These are phyloP conservation scores for Parastagonospora avenae DNA, from an alignment of 2,329 filamentous ascomycete genomes.

Conservation along the genomic window DNA sequence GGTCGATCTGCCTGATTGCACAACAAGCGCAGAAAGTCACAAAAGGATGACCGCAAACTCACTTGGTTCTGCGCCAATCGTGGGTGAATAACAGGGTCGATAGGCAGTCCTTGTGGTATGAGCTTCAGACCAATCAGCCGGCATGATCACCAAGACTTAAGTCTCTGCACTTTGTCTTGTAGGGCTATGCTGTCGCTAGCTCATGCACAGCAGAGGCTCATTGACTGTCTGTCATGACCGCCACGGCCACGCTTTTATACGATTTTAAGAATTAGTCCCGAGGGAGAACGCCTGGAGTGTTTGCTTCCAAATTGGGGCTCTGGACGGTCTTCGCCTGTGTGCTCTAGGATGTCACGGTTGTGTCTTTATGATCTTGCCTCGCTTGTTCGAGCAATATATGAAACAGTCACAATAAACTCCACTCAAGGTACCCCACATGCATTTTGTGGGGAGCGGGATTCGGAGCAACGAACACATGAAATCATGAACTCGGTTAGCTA, in stretches of 20 bases:
- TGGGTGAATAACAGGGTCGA: no score
- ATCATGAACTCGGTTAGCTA: no score
- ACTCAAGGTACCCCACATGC: not conserved
- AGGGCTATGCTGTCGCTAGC: no score
- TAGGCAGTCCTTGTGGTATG: no score
- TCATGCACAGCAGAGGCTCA: no score
- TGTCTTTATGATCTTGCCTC: not conserved
- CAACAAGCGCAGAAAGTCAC: slow-evolving; percentile 24
- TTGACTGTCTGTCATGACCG: no score
- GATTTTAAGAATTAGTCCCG: not conserved
- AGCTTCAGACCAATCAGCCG: not conserved
- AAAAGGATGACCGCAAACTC: slow-evolving; percentile 10
- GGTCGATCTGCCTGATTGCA: slow-evolving; percentile 32
- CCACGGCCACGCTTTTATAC: no score
- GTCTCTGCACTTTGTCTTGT: no score
- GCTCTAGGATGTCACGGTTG: not conserved
- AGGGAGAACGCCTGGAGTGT: not conserved
- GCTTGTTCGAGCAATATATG: not conserved
- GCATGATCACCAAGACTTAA: no score
- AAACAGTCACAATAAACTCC: slow-evolving; percentile 1
- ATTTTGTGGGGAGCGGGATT: slow-evolving; percentile 2
- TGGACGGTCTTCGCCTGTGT: no score
- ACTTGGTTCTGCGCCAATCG: no score
- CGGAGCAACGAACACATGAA: not conserved
- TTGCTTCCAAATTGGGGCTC: no score